A percentile compares a stretch with the other conserved stretches of the same genome.
These are phyloP conservation scores for Nitzschia inconspicua DNA, from an alignment of 108 stramenopile genomes.

Conservation along the genomic window DNA sequence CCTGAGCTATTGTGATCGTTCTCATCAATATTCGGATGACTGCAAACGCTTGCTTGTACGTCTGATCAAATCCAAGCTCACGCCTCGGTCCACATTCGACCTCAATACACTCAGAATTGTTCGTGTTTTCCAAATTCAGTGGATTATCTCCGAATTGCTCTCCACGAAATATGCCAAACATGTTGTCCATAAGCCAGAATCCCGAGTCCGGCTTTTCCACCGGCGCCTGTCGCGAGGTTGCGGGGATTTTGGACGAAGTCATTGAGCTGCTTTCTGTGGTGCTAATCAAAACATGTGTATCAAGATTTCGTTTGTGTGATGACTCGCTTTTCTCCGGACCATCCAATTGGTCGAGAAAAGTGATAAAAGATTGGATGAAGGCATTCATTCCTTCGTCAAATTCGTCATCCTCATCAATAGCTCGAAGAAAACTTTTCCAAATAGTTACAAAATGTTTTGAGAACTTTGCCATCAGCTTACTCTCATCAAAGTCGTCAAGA, in stretches of 20 bases:
- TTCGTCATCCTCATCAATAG: constrained; percentile 74
- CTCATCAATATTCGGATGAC: constrained; percentile 47
- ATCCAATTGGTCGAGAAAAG: constrained; percentile 63
- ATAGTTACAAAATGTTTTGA: constrained; percentile 66
- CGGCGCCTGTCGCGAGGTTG: not conserved
- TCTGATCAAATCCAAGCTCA: not conserved
- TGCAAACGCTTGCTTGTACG: constrained; percentile 39
- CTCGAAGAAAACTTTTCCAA: constrained; percentile 72
- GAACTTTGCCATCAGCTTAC: constrained; percentile 46
- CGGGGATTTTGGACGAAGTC: no score
- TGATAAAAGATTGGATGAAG: constrained; percentile 59
- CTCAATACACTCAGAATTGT: constrained; percentile 13
- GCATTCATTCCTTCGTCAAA: constrained; percentile 79
- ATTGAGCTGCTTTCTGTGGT: constrained; percentile 18
- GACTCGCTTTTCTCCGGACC: not conserved
- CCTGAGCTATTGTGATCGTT: constrained; percentile 60
- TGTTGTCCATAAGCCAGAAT: constrained; percentile 51
- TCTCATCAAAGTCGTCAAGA: not conserved
- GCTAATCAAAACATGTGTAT: constrained; percentile 15
- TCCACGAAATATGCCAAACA: constrained; percentile 43
- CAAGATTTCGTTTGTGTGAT: not conserved
- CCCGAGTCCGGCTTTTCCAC: constrained; percentile 18
- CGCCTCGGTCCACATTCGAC: constrained; percentile 12
- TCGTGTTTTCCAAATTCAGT: not conserved
- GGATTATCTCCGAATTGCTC: not conserved